Base-by-base conservation (phyloP, 495 filamentous ascomycete species). In the Penicillium atrosanguineum region DNA sequence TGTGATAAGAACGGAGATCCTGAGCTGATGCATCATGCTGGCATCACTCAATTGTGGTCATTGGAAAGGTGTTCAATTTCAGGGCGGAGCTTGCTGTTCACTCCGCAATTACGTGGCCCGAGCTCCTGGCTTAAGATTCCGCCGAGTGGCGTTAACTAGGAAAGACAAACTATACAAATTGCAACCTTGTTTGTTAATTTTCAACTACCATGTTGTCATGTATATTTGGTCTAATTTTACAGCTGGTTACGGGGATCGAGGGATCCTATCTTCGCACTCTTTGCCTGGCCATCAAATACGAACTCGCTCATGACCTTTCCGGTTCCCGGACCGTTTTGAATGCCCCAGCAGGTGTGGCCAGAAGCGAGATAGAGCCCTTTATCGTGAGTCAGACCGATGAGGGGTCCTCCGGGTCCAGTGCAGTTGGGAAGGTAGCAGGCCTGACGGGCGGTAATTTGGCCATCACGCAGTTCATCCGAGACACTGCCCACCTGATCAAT, bases 261-360 rank as follows among this genome's bases (percentile, higher is more conserved):
- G 25, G 79, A 80, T 16, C 71, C 77, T 42, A 93, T 81, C 56
- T 85, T 84, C 14, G 89, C 91, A 52, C 89, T 93, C 65, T 73
- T 87, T 5, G 87, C 83, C 55, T 79, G 77, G 8, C 91, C 91
- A 50, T 95, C 90, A 62, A 92, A 87, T 5, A 95, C 74, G 69
- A 94, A 81, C 64, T 93, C 90, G 52, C 87, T 89, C 73, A 98
- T 87, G 34, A 95, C 70, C 76, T 87, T 90, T 4, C 93, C 94
- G 18, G 92, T 97, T 7, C 83, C 95, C 5, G 92, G 91, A 3
- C 85, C 91, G 77, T 98, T 98, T 69, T 97, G 93, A 46, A 98
- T 96, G 15, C 93, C 93, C 94, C 94, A 97, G 70, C 94, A 97
- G 4, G 90, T 96, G 72, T 98, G 94, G 12, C 94, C 94, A 7